Evolutionary conservation across 345 rosid species (phyloP).

Genomic region (Melaleuca quinquenervia): DNA sequence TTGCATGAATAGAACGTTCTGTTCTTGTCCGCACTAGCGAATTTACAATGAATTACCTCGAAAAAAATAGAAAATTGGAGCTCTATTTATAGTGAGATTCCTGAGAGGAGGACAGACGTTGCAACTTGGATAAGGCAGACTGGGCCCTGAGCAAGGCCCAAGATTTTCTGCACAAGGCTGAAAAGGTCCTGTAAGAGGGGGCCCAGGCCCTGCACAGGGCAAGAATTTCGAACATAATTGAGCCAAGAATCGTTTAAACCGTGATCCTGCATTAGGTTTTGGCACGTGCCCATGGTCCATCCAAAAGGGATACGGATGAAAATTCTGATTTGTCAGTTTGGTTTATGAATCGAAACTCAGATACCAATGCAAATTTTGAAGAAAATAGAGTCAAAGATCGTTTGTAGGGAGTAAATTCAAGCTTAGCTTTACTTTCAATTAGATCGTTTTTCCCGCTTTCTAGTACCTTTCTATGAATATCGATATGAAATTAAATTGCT

Average conservation of each 20-base stretch:
- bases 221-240: background rate
- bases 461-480: background rate
- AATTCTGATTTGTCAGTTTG: background rate
- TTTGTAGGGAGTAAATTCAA: background rate
- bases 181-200: background rate
- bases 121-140: background rate
- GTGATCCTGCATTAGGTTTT: background rate
- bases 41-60: background rate
- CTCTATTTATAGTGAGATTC: background rate
- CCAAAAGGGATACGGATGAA: background rate
- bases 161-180: background rate
- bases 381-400: background rate
- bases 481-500: too few species aligned
- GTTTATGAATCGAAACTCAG: background rate
- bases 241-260: background rate
- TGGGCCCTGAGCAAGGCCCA: background rate
- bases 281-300: background rate
- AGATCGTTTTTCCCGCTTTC: background rate
- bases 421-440: background rate
- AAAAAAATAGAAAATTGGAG: background rate
- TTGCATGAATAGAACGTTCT: too few species aligned
- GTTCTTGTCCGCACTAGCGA: too few species aligned
- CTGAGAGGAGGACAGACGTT: background rate
- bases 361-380: background rate
- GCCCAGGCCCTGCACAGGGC: background rate